Percentiles rank a stretch among this genome's conserved stretches.
Conservation (phyloP, 2,329 filamentous ascomycete genomes). For the Coleophoma cylindrospora region DNA sequence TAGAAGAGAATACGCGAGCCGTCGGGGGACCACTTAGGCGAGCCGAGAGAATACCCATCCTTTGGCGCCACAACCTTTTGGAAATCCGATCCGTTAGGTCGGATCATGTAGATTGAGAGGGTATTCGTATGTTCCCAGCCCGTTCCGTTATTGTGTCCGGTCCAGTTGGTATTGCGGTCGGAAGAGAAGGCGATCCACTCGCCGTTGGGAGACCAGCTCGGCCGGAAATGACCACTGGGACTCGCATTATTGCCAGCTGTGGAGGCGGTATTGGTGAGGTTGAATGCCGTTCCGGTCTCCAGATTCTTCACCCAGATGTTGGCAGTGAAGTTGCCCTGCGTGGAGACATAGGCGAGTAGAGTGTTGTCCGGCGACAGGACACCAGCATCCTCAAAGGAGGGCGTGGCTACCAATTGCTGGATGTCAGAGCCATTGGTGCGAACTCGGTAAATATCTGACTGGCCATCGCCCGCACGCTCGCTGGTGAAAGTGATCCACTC, state of each 20-base stretch:
- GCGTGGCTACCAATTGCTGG: conserved; percentile 26
- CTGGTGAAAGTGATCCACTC: conserved; percentile 34
- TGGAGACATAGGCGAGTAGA: conserved; percentile 34
- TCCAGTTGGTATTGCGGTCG: conserved; percentile 36
- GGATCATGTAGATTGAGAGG: conserved; percentile 34
- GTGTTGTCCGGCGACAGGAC: conserved; percentile 33
- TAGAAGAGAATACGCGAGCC: conserved; percentile 32
- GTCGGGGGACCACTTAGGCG: conserved; percentile 32
- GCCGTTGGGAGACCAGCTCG: conserved; percentile 35
- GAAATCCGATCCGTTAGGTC: conserved; percentile 31
- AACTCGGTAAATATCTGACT: conserved; percentile 35
- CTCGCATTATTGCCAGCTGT: conserved; percentile 15
- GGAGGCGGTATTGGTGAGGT: conserved; percentile 30
- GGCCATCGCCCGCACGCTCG: conserved; percentile 33
- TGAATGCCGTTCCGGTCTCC: conserved; percentile 23
- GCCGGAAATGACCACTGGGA: conserved; percentile 32
- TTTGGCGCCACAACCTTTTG: conserved; percentile 29
- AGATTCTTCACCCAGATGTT: conserved; percentile 37
- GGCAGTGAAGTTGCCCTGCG: conserved; percentile 27
- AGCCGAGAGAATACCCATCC: conserved; percentile 29
- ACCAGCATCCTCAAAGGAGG: conserved; percentile 31
- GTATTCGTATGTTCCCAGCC: conserved; percentile 36
- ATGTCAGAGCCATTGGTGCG: conserved; percentile 29
- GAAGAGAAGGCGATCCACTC: conserved; percentile 35
- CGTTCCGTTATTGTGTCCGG: conserved; percentile 32